Evolutionary conservation across 2,329 filamentous ascomycete species (phyloP), one percentile per base, ranked within the genome.

Genomic region (Fusarium avenaceum): DNA sequence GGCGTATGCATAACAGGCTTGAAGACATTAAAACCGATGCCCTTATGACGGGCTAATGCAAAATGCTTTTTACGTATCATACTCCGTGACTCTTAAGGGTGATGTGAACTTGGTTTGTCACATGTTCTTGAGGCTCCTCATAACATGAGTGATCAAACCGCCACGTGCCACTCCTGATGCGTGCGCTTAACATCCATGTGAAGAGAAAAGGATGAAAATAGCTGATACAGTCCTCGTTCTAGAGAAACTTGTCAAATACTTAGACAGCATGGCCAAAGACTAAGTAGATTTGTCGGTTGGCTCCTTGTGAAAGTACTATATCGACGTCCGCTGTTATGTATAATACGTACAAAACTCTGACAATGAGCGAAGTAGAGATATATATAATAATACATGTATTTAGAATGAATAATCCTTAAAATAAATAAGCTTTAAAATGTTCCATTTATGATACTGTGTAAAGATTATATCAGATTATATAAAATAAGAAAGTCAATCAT

Each of bases 1-100:
- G 71, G 71, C 64, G 71, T 69, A 71, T 32, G 43, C 55, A 61
- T 57, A 63, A 33, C 57, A 52, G 59, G 35, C 24, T 64, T 62
- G 53, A 68, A 46, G 47, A 56, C 28, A 45, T 35, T 33, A 54
- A 63, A 63, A 48, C 40, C 15, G 54, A 51, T 46, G 62, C 42
- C 62, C 50, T 58, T 30, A 33, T 43, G 24, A 55, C n/a, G 48
- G 65, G 44, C 48, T 53, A 49, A 55, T 38, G 46, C 26, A 26
- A 33, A 46, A 19, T 38, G 19, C 9, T 57, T 62, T 30, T 4
- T 22, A 28, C 35, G 33, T 22, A n/a, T 24, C 32, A 26, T 52
- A 14, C 17, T 20, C 20, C 10, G 24, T 17, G 39, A 52, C 14
- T 50, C 6, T 28, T 15, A 20, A 26, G 11, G n/a, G 46, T 42